Base-by-base conservation (phyloP, 1,284 basidiomycete species). In the Boletellus deceptivus region DNA sequence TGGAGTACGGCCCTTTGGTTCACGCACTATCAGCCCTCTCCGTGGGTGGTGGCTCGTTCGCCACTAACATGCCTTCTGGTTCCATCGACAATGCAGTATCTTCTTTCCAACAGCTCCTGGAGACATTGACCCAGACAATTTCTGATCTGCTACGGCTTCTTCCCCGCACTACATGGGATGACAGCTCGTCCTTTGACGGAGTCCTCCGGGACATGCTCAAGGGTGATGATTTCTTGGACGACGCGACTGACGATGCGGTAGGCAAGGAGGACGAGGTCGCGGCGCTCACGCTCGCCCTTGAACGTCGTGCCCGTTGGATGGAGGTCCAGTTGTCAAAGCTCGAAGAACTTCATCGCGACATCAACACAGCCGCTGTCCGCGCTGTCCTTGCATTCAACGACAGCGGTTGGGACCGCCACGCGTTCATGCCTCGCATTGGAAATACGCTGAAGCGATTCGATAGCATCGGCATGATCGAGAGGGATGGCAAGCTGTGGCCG, bases 221-320 rank as follows among this genome's bases (percentile, higher is more conserved):
- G 63, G 89, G 88, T 14, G 89, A 90, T 58, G 88, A 91, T 62
- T 87, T 89, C 61, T 72, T 89, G 43, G 89, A 90, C 55, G 88
- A 89, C 54, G 75, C 75, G 5, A 80, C 79, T 16, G 85, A 87
- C 40, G 84, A 85, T 47, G 71, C 72, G 35, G 70, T 76, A 27
- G 78, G 75, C 33, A 83, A 82, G 60, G 86, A 89, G 55, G 86
- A 89, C 61, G 89, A 91, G 64, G 88, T 91, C 6, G 84, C 84
- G 3, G 83, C 85, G n/a, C 71, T 91, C 55, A 91, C 89, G 1
- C 72, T 86, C 43, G 88, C 89, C 9, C 76, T 91, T 43, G 89
- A 91, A 65, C 84, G 87, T 51, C 84, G 89, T 16, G 89, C 89
- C 17, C 79, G 89, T 40, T 91, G 89, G 89, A 91, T 91, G 89